Evolutionary conservation across 257 asterid species (phyloP).

Genomic region (Euphrasia confusa): DNA sequence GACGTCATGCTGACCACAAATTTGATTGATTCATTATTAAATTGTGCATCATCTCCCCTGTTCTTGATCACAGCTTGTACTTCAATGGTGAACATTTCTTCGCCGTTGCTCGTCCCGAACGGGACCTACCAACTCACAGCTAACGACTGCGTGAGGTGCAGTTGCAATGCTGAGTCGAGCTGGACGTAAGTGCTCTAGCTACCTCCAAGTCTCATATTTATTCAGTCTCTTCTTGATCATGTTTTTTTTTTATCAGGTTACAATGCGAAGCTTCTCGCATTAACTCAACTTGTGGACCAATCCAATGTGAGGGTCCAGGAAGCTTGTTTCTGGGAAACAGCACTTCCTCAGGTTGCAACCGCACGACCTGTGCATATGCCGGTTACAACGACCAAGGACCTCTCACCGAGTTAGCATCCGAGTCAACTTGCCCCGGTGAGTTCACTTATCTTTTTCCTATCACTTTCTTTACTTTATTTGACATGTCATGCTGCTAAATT

Average conservation of each 20-base stretch:
- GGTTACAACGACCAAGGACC: conserved; percentile 48
- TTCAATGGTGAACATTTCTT: conserved; percentile 42
- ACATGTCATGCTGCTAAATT: neutral
- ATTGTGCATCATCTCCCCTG: too few relatives aligned
- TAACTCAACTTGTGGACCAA: conserved; percentile 48
- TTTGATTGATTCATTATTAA: too few relatives aligned
- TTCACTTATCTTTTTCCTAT: neutral
- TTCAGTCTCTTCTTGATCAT: neutral
- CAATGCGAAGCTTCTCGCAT: conserved; percentile 50
- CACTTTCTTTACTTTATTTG: neutral
- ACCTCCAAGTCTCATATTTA: neutral
- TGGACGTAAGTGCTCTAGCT: conserved; percentile 49
- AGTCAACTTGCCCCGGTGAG: conserved; percentile 69
- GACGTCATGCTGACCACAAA: neutral
- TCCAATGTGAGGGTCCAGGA: conserved; percentile 46
- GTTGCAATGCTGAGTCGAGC: conserved; percentile 54
- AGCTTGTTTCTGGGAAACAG: conserved; percentile 45
- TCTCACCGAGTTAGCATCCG: conserved; percentile 29
- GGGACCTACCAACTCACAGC: conserved; percentile 67
- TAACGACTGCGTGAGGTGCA: conserved; percentile 58
- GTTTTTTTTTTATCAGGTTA: conserved; percentile 40
- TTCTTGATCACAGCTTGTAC: conserved; percentile 52
- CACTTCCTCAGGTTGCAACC: conserved; percentile 42
- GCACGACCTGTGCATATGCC: conserved; percentile 56
- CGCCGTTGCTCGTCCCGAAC: conserved; percentile 67